Evolutionary conservation across 1,284 basidiomycete genomes (phyloP), one percentile per base, ranked within the genome.

Genomic region (Amylostereum chailletii): DNA sequence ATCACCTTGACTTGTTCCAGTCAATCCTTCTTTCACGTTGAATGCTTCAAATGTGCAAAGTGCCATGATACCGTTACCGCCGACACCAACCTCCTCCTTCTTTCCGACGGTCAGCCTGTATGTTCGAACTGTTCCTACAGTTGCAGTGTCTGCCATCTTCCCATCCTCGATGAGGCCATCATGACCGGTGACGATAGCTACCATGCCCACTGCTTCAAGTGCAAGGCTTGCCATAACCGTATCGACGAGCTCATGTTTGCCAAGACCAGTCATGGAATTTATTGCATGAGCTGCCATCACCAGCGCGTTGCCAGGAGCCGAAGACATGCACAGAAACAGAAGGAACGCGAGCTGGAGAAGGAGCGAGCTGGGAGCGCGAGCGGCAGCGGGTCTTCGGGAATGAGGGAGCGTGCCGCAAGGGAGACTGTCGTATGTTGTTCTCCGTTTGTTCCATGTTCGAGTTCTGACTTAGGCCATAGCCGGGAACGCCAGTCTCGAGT

Each of bases 101-200:
- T 99, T 45, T 94, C 94, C 32, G 95, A 99, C 65, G 95, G 95
- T 26, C 93, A 90, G 36, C 95, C 96, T 34, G 94, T 99, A 48
- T 99, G 95, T 65, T 88, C 92, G 29, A 88, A 94, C 59, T 99
- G 95, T 74, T 95, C 93, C 8, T 99, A 99, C 71, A 90, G 83
- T 61, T 97, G 94, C 75, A 94, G 87, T 63, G 86, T 95, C 51
- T 97, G 94, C 71, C 83, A 84, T 46, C 79, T 83, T 47, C 90
- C 91, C 39, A 96, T 97, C 59, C 85, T 94, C 48, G 93, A 97
- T 69, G 94, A 97, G 65, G 94, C 94, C 11, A 97, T 98, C 68
- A 96, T 98, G 89, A 95, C 95, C 9, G 94, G 95, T 50, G 94
- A 99, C 67, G 95, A 98, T 65, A 94, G 93, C 1, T 99, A 98